Conservation (phyloP, 257 asterid genomes). For the Gentiana straminea region DNA sequence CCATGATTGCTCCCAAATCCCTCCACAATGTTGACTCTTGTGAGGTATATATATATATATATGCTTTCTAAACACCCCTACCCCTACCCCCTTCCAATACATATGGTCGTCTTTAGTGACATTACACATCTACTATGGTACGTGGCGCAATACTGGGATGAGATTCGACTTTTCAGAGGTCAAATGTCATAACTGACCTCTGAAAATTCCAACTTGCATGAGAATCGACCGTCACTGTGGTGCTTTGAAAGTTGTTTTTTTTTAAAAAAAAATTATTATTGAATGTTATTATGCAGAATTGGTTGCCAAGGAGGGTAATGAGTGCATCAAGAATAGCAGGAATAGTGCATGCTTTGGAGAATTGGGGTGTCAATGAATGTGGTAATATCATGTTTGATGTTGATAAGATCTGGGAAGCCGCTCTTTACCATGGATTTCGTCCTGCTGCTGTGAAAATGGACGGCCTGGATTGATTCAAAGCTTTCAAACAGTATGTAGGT, state of each 20-base stretch:
- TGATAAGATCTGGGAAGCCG: constrained; percentile 23
- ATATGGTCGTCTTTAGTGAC: too few relatives aligned
- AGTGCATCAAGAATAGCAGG: constrained; percentile 33
- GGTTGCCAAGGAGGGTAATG: constrained; percentile 34
- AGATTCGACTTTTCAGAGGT: too few relatives aligned
- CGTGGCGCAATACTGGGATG: too few relatives aligned
- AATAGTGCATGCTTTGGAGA: constrained; percentile 24
- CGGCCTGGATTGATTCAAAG: too few relatives aligned
- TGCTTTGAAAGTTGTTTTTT: too few relatives aligned
- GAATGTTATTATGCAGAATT: constrained; percentile 12
- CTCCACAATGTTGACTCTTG: constrained; percentile 45
- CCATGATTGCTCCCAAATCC: constrained; percentile 35
- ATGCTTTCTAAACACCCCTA: too few relatives aligned
- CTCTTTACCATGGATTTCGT: constrained; percentile 27
- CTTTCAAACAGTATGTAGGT: too few relatives aligned
- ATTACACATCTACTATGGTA: too few relatives aligned
- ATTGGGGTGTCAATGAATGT: constrained; percentile 22
- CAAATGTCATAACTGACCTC: too few relatives aligned
- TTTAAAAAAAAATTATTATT: too few relatives aligned
- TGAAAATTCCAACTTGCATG: too few relatives aligned
- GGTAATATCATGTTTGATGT: constrained; percentile 15
- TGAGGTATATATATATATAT: constrained; percentile 20
- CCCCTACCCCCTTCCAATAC: neutral
- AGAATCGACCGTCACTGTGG: too few relatives aligned
- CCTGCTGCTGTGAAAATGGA: constrained; percentile 4